Percentiles rank a stretch among this genome's conserved stretches.
These are phyloP conservation scores for Penicillium sp. DNA, from an alignment of 2,329 filamentous ascomycete genomes.

Conservation along the genomic window DNA sequence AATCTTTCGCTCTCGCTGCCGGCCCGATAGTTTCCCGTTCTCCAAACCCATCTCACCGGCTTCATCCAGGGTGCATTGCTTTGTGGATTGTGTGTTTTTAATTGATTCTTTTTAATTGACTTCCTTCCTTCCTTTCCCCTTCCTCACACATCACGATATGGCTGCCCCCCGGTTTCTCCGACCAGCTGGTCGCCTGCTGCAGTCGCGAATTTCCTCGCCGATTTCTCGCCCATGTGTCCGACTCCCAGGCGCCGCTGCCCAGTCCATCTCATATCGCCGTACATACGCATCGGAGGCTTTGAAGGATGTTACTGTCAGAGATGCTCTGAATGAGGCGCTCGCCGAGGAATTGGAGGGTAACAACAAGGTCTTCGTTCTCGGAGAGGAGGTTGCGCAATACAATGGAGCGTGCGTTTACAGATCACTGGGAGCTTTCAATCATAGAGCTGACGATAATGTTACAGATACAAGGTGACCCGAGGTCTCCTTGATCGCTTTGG, in stretches of 20 bases:
- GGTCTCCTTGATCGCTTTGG: slow-evolving; percentile 95
- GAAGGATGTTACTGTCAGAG: slow-evolving; percentile 95
- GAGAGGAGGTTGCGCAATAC: slow-evolving; percentile 99
- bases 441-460: slow-evolving; percentile 35
- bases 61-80: slow-evolving; percentile 13
- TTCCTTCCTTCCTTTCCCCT: slow-evolving; percentile 43
- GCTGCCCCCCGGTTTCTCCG: slow-evolving; percentile 60
- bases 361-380: slow-evolving; percentile 90
- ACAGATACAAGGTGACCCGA: slow-evolving; percentile 95
- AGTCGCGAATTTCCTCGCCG: slow-evolving; percentile 43
- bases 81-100: slow-evolving; percentile 6
- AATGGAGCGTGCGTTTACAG: slow-evolving; percentile 71
- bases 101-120: slow-evolving; percentile 33
- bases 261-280: slow-evolving; percentile 44
- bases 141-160: slow-evolving; percentile 43
- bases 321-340: slow-evolving; percentile 95
- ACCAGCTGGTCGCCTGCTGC: slow-evolving; percentile 58
- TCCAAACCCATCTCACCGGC: slow-evolving; percentile 6
- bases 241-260: slow-evolving; percentile 46
- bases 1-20: slow-evolving; percentile 14
- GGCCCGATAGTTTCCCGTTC: slow-evolving; percentile 16
- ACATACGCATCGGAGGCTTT: slow-evolving; percentile 60
- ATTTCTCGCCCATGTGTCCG: slow-evolving; percentile 52
- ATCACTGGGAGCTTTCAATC: not conserved
- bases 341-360: slow-evolving; percentile 95